These are phyloP conservation scores for Verticillium nubilum DNA, from an alignment of 2,329 filamentous ascomycete species.

Conservation along the genomic window DNA sequence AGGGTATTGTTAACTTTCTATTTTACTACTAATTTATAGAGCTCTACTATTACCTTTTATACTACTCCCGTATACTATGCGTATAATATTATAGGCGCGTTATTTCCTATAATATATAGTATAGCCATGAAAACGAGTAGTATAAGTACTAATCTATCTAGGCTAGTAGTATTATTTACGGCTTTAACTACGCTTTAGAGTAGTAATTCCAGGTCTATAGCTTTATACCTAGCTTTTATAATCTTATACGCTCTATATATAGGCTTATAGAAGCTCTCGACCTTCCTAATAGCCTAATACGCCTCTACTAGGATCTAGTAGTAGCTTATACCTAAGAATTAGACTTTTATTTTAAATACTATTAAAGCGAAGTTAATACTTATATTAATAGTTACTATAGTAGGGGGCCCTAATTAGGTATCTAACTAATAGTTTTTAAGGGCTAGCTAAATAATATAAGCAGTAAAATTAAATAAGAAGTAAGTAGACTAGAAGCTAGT, in stretches of 20 bases:
- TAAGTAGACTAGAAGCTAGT: too few species aligned
- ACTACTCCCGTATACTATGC: not conserved
- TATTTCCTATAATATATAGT: not conserved
- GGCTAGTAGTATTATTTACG: too few species aligned
- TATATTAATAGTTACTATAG: not conserved
- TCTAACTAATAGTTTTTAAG: not conserved
- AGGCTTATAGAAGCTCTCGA: not conserved
- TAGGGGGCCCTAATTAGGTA: not conserved
- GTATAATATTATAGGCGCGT: not conserved
- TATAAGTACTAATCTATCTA: too few species aligned
- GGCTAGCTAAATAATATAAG: too few species aligned
- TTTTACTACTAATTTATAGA: not conserved
- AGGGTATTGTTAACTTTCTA: not conserved
- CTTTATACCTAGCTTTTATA: not conserved
- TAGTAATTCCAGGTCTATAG: not conserved
- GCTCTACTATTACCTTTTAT: not conserved
- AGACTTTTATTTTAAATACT: not conserved
- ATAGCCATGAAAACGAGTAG: too few species aligned
- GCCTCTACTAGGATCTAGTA: not conserved
- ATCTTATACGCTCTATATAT: not conserved
- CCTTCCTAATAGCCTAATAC: not conserved
- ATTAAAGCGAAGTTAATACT: not conserved
- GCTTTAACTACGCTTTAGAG: too few species aligned
- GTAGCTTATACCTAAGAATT: not conserved
- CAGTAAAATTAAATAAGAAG: not conserved